Evolutionary conservation across 2,329 filamentous ascomycete genomes (phyloP).

Genomic region (Stagonosporopsis chrysanthemi): DNA sequence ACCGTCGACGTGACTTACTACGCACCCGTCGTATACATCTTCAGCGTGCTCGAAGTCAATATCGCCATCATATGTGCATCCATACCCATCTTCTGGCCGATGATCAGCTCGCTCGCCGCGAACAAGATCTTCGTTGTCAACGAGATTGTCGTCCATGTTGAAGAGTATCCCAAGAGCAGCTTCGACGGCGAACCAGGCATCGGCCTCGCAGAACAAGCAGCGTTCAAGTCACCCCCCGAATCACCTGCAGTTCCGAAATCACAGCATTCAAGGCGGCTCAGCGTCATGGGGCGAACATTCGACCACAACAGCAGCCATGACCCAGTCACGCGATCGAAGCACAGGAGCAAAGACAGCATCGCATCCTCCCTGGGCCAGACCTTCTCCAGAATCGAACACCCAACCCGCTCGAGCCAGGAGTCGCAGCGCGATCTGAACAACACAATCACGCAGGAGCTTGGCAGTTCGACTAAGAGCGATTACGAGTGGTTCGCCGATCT

Average conservation of each 20-base stretch:
- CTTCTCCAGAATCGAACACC: neutral
- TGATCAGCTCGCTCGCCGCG: constrained; percentile 38
- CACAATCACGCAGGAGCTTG: constrained; percentile 5
- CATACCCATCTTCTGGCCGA: constrained; percentile 51
- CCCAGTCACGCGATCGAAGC: constrained; percentile 17
- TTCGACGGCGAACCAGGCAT: constrained; percentile 26
- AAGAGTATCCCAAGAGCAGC: constrained; percentile 28
- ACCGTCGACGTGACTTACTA: constrained; percentile 42
- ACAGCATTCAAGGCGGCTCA: constrained; percentile 24
- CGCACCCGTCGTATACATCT: constrained; percentile 42
- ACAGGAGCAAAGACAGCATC: constrained; percentile 18
- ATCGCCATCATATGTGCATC: constrained; percentile 49
- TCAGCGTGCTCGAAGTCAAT: constrained; percentile 49
- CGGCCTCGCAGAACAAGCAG: constrained; percentile 24
- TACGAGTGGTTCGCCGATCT: constrained; percentile 33
- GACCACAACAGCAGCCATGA: constrained; percentile 17
- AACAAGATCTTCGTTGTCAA: constrained; percentile 51
- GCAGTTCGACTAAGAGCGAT: constrained; percentile 7
- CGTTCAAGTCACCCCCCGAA: constrained; percentile 14
- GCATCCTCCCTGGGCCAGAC: neutral
- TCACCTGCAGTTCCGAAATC: constrained; percentile 2
- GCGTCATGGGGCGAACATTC: constrained; percentile 10
- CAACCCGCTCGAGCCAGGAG: constrained; percentile 33
- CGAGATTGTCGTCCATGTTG: constrained; percentile 47
- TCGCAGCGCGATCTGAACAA: constrained; percentile 35